Conservation (phyloP, 225 moss, liverwort and hornwort genomes). For the Pseudoscleropodium purum region DNA sequence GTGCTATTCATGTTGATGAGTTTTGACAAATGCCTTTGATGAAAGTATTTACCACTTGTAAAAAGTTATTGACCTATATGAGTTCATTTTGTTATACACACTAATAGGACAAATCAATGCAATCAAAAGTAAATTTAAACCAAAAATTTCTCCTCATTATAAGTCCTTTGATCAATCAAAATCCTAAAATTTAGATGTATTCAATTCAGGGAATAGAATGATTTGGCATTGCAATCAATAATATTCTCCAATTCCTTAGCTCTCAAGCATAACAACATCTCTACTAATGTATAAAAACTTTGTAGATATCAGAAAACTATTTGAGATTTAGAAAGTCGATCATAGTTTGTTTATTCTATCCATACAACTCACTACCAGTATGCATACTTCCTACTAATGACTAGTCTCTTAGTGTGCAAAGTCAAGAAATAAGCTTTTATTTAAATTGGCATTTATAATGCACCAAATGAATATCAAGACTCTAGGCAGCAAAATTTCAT, state of each 20-base stretch:
- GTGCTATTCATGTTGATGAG: too few species aligned
- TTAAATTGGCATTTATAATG: not conserved
- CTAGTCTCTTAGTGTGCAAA: not conserved
- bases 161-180: not conserved
- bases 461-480: not conserved
- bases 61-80: too few species aligned
- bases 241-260: too few species aligned
- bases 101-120: not conserved
- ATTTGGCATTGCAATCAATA: too few species aligned
- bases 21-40: fast-evolving
- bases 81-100: not conserved
- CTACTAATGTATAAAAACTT: not conserved
- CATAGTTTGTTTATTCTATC: not conserved
- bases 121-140: fast-evolving
- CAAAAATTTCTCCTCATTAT: too few species aligned
- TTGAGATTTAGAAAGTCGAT: too few species aligned
- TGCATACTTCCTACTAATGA: not conserved
- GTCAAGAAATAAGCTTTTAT: not conserved
- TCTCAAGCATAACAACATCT: too few species aligned
- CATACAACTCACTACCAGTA: not conserved
- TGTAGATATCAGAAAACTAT: too few species aligned
- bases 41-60: not conserved
- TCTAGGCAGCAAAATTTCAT: not conserved
- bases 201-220: not conserved
- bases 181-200: not conserved